Percentiles rank a stretch among this genome's conserved stretches.
Evolutionary conservation across 2,329 filamentous ascomycete genomes (phyloP).

Genomic region (Rhexocercosporidium sp.): DNA sequence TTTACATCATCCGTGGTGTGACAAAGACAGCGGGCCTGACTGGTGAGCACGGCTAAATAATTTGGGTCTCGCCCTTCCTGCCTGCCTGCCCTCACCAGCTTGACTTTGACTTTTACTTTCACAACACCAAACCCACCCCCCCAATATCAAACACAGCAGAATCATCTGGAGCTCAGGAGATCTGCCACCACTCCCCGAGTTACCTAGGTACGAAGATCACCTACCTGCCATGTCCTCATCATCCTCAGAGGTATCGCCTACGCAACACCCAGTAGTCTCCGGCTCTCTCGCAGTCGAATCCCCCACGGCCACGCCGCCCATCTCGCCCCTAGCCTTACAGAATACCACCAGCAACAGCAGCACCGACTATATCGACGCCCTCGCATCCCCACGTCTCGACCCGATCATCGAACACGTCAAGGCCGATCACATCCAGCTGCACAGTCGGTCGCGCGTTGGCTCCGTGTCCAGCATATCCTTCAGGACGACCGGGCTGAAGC

Average conservation of each 20-base stretch:
- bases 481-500: slow-evolving; percentile 27
- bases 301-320: slow-evolving; percentile 26
- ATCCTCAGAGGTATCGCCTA: slow-evolving; percentile 19
- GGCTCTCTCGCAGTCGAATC: slow-evolving; percentile 17
- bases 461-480: slow-evolving; percentile 38
- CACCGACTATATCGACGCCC: slow-evolving; percentile 20
- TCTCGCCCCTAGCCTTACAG: slow-evolving; percentile 32
- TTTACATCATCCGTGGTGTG: slow-evolving; percentile 16
- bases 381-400: slow-evolving; percentile 34
- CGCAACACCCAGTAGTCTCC: slow-evolving; percentile 15
- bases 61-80: slow-evolving; percentile 8
- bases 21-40: slow-evolving; percentile 12
- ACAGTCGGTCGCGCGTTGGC: slow-evolving; percentile 26
- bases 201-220: background rate
- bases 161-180: slow-evolving; percentile 19
- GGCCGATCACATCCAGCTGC: slow-evolving; percentile 33
- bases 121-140: background rate
- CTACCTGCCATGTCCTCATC: slow-evolving; percentile 17
- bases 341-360: background rate
- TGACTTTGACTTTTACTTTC: background rate
- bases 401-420: slow-evolving; percentile 42
- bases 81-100: slow-evolving; percentile 6
- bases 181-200: background rate
- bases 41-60: slow-evolving; percentile 17
- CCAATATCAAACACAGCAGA: slow-evolving; percentile 18